Percentiles rank a stretch among this genome's conserved stretches.
These are phyloP conservation scores for Botrytis aclada DNA, from an alignment of 2,329 filamentous ascomycete genomes.

Conservation along the genomic window DNA sequence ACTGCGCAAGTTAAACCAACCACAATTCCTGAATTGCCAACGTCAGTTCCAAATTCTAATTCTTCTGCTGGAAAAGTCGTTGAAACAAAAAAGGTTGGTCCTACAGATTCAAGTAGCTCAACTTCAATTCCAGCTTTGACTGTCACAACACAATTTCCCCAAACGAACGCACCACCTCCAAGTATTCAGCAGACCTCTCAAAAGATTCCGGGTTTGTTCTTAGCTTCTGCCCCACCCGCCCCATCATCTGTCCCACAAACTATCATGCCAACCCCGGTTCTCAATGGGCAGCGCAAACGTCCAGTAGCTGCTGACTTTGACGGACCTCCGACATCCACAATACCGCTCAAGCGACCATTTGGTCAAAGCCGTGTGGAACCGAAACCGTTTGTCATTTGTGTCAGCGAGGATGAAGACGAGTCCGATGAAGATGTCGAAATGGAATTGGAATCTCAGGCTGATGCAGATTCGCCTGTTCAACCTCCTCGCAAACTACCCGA, in stretches of 20 bases:
- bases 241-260: conserved; percentile 14
- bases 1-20: conserved; percentile 12
- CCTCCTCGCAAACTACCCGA: conserved; percentile 27
- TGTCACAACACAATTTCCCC: conserved; percentile 5
- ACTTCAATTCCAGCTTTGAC: conserved; percentile 1
- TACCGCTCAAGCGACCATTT: conserved; percentile 53
- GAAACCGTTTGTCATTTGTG: conserved; percentile 71
- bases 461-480: conserved; percentile 39
- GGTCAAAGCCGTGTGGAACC: conserved; percentile 57
- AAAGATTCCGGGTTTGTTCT: conserved; percentile 33
- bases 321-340: conserved; percentile 44
- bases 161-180: background rate
- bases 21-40: background rate
- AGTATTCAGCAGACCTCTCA: conserved; percentile 12
- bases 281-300: conserved; percentile 47
- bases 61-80: background rate
- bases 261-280: background rate
- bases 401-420: conserved; percentile 70
- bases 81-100: conserved; percentile 5
- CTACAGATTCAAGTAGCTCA: background rate
- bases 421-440: conserved; percentile 64
- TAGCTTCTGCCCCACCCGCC: conserved; percentile 27
- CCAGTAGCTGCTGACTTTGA: conserved; percentile 70
- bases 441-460: conserved; percentile 57
- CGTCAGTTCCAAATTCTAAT: background rate